phyloP scores from a whole-genome alignment of 768 basidiomycete species.

The Podaxis sp. region DNA sequence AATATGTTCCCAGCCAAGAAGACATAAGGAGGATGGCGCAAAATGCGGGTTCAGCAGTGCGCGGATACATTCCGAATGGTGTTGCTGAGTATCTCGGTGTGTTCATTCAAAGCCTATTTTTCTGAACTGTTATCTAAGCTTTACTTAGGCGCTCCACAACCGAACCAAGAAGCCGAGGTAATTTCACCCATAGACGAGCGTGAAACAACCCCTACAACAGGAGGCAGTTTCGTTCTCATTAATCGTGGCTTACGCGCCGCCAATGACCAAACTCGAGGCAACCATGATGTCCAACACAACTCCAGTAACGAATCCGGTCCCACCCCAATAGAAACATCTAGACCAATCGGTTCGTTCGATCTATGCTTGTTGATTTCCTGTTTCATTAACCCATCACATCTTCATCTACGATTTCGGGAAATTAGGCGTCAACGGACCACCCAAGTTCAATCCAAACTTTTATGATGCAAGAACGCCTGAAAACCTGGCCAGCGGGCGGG shows the following conservation, averaged over 20 bases:
- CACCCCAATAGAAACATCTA: background rate
- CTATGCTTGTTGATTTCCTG: background rate
- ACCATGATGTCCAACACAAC: background rate
- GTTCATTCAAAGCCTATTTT: background rate
- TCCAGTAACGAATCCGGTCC: background rate
- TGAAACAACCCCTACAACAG: slow-evolving; percentile 10
- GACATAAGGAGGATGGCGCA: slow-evolving; percentile 8
- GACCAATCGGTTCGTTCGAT: background rate
- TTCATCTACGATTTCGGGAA: background rate
- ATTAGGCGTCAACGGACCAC: background rate
- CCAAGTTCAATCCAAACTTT: background rate
- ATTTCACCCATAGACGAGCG: slow-evolving; percentile 11
- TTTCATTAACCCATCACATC: background rate
- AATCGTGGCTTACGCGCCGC: slow-evolving; percentile 1
- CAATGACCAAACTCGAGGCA: background rate
- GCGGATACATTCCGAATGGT: slow-evolving; percentile 11
- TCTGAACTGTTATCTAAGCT: background rate
- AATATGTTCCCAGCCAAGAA: slow-evolving; percentile 14
- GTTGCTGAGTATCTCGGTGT: slow-evolving; percentile 5
- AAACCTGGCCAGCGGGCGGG: background rate
- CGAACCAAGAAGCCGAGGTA: background rate
- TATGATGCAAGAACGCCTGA: background rate
- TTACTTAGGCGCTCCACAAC: background rate
- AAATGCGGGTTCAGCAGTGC: slow-evolving; percentile 3
- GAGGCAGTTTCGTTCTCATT: slow-evolving; percentile 8